Conservation (phyloP, 148 eudicot species). For the Fagopyrum homotropicum region DNA sequence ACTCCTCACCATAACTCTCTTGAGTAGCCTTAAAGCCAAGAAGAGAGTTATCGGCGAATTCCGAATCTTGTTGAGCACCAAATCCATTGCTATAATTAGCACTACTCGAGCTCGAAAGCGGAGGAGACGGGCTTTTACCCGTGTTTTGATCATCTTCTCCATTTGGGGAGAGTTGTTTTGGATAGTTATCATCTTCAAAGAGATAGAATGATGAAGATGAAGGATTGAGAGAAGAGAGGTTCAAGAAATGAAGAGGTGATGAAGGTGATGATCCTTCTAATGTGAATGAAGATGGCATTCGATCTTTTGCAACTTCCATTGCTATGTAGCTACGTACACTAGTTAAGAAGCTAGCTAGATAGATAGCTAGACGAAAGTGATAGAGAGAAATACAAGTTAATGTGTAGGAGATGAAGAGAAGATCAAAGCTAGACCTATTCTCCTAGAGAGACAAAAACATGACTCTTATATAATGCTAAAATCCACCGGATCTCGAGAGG, state of each 20-base stretch:
- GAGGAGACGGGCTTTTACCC: slow-evolving; percentile 34
- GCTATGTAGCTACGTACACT: background rate
- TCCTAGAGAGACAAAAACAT: background rate
- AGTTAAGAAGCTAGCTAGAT: too few relatives aligned
- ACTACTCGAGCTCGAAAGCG: slow-evolving; percentile 62
- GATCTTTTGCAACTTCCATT: slow-evolving; percentile 13
- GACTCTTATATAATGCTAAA: background rate
- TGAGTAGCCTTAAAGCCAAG: background rate
- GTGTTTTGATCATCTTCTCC: background rate
- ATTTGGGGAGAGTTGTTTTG: background rate
- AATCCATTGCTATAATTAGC: slow-evolving; percentile 45
- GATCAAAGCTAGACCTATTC: background rate
- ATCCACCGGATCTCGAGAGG: background rate
- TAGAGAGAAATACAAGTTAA: background rate
- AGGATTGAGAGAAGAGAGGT: background rate
- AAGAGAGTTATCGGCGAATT: background rate
- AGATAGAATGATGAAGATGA: background rate
- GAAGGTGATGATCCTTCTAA: slow-evolving; percentile 4
- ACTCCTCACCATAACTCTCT: background rate
- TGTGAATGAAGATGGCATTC: background rate
- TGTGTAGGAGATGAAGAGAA: background rate
- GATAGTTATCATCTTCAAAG: slow-evolving; percentile 9
- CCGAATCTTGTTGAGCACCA: background rate
- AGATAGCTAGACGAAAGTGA: background rate
- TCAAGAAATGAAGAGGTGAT: slow-evolving; percentile 6